Conservation (phyloP, 345 rosid species). For the Bruguiera sexangula region DNA sequence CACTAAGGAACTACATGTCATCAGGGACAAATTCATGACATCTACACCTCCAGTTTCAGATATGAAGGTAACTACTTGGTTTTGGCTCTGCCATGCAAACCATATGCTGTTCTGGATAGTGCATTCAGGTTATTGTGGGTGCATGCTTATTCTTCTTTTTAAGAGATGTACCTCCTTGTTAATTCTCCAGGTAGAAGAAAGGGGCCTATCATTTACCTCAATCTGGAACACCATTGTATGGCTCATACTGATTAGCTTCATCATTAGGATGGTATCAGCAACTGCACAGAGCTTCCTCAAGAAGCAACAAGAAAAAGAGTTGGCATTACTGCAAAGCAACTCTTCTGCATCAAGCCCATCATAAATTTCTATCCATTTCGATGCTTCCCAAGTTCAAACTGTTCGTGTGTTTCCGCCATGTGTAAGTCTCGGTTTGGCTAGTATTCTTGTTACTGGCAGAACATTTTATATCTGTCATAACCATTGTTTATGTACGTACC, state of each 20-base stretch:
- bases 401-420: too few relatives aligned
- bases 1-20: constrained; percentile 48
- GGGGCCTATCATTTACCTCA: constrained; percentile 76
- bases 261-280: constrained; percentile 66
- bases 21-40: constrained; percentile 65
- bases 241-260: constrained; percentile 94
- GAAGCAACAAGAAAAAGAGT: constrained; percentile 53
- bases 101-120: too few relatives aligned
- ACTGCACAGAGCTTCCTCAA: constrained; percentile 74
- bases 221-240: constrained; percentile 92
- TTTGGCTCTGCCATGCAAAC: not conserved
- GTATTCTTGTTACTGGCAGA: too few relatives aligned
- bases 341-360: too few relatives aligned
- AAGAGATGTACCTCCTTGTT: not conserved
- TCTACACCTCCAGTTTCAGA: constrained; percentile 49
- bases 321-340: too few relatives aligned
- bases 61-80: not conserved
- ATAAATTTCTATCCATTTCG: too few relatives aligned
- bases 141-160: too few relatives aligned
- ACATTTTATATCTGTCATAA: too few relatives aligned
- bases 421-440: too few relatives aligned
- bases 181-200: constrained; percentile 55
- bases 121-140: not conserved
- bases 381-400: too few relatives aligned
- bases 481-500: too few relatives aligned